A percentile compares a stretch with the other conserved stretches of the same genome.
These are phyloP conservation scores for Entomortierella lignicola DNA, from an alignment of 192 early-diverging fungal species.

Conservation along the genomic window DNA sequence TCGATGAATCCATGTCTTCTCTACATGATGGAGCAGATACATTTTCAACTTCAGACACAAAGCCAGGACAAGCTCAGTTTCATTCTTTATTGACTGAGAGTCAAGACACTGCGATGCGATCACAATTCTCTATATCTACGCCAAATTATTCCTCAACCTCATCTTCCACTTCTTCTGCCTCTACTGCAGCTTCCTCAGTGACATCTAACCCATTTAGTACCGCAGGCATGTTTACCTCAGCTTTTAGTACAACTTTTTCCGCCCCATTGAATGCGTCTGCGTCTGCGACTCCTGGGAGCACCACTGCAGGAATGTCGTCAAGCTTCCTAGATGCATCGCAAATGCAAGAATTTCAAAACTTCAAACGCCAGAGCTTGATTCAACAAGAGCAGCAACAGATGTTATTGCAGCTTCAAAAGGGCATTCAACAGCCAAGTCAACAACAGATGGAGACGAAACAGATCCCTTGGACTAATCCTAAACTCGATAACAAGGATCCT, in stretches of 20 bases:
- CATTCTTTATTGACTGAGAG: background rate
- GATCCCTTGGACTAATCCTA: constrained; percentile 25
- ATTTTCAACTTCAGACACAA: background rate
- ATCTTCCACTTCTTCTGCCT: background rate
- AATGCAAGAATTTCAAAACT: constrained; percentile 51
- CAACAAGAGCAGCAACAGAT: constrained; percentile 39
- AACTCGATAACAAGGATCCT: constrained; percentile 28
- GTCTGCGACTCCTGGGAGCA: background rate
- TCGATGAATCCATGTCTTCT: constrained; percentile 41
- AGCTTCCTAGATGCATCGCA: constrained; percentile 48
- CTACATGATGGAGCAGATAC: constrained; percentile 7
- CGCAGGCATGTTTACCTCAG: constrained; percentile 26
- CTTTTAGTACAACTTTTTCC: constrained; percentile 31
- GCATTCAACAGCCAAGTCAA: constrained; percentile 15
- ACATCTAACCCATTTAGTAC: constrained; percentile 25
- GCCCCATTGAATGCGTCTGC: constrained; percentile 8
- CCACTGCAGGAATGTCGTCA: constrained; percentile 15
- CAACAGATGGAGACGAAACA: constrained; percentile 19
- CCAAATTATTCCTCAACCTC: background rate
- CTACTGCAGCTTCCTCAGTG: background rate
- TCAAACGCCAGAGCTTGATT: constrained; percentile 29
- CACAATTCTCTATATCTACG: constrained; percentile 12
- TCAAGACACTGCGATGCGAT: constrained; percentile 6
- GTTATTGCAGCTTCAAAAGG: constrained; percentile 33
- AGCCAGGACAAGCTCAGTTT: background rate